Conservation (phyloP, 768 basidiomycete genomes). For the Cystobasidium ongulense region DNA sequence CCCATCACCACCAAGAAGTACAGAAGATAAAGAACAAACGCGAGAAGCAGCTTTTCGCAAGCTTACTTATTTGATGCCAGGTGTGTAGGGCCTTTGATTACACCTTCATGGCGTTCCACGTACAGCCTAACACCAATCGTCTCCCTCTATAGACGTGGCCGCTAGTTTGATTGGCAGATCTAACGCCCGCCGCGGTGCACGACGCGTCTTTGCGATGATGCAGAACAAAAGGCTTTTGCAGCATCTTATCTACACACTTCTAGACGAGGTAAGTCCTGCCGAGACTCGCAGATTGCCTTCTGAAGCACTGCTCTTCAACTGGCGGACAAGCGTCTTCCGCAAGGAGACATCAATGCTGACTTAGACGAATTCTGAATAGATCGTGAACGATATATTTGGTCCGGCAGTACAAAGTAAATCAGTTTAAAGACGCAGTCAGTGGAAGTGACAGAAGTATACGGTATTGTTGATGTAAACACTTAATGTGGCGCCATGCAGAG, state of each 20-base stretch:
- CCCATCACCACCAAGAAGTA: conserved; percentile 58
- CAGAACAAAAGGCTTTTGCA: conserved; percentile 94
- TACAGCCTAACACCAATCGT: conserved; percentile 3
- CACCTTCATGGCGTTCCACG: background rate
- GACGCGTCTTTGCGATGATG: conserved; percentile 82
- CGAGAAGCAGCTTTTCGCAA: conserved; percentile 82
- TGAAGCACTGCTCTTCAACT: background rate
- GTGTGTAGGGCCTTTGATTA: conserved; percentile 48
- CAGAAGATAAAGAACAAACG: conserved; percentile 70
- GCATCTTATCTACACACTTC: conserved; percentile 39
- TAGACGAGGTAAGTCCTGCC: conserved; percentile 39
- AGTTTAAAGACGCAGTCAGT: background rate
- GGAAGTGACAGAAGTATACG: background rate
- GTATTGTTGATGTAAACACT: background rate
- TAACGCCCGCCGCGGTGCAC: conserved; percentile 84
- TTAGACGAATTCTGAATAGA: background rate
- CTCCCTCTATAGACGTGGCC: conserved; percentile 60
- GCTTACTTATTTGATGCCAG: conserved; percentile 81
- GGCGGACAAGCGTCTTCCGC: too few species aligned
- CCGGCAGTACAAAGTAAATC: background rate
- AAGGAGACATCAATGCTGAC: too few species aligned
- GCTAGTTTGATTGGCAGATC: conserved; percentile 98
- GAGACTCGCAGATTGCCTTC: too few species aligned
- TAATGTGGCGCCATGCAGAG: too few species aligned
- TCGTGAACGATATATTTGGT: conserved; percentile 16